Evolutionary conservation across 768 basidiomycete species (phyloP), one percentile per base, ranked within the genome.

Genomic region (Leccinum subgranulosum): DNA sequence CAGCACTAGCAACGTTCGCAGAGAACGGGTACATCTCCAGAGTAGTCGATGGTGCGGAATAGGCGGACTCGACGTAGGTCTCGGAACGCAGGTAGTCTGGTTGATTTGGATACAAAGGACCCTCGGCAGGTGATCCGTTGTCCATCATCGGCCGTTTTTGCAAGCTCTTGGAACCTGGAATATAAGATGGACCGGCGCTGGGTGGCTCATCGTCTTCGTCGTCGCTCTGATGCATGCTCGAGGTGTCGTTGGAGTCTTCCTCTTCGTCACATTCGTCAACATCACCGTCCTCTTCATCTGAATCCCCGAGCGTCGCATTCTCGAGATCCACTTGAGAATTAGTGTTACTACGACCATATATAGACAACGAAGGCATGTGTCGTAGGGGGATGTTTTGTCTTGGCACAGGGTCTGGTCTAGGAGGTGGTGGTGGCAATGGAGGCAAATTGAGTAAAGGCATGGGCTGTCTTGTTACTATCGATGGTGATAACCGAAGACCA

Each of bases 291-390:
- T 72, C 74, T 34, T 72, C 74, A 1, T 77, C 75, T 5, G 74
- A 73, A 25, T 68, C 70, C n/a, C 47, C 65, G 12, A 62, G 51
- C 3, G 52, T 63, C 48, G 53, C 58, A 21, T 56, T 54, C 29
- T 67, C 70, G 51, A 62, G 64, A 43, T 72, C 63, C 8, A 57
- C 51, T 59, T 64, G 58, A 28, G 36, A 47, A 46, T 71, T 73
- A 28, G 53, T 19, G 27, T 69, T 60, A 52, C 62, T 63, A 21
- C 17, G 56, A 47, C 78, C 77, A 28, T 73, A 66, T 64, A 77
- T 73, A 17, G 77, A 75, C 49, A 85, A 66, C 27, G 80, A 83
- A 31, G 86, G 86, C 73, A 86, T 81, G 57, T 74, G 81, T 48
- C 76, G 74, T 60, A 85, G 68, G 12, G 79, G 75, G 47, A 69